These are phyloP conservation scores for Pinguiococcus pyrenoidosus DNA, from an alignment of 108 stramenopile genomes.

Conservation along the genomic window DNA sequence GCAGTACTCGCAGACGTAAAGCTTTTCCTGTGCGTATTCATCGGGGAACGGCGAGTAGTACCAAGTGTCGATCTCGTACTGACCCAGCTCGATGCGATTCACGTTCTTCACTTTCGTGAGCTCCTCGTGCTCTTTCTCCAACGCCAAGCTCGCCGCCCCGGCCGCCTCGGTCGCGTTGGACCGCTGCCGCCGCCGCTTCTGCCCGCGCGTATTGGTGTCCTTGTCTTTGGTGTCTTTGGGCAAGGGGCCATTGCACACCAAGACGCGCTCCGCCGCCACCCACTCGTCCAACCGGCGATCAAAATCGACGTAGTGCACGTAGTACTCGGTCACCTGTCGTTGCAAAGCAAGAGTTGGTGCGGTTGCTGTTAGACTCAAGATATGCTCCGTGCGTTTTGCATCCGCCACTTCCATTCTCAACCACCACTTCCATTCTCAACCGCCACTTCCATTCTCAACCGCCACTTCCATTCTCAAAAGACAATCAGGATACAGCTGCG, in stretches of 20 bases:
- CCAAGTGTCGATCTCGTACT: conserved; percentile 82
- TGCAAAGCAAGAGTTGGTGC: too few relatives aligned
- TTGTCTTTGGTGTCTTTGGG: neutral
- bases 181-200: conserved; percentile 2
- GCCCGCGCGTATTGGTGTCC: neutral
- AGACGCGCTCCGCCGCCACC: conserved; percentile 33
- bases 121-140: conserved; percentile 85
- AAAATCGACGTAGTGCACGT: conserved; percentile 33
- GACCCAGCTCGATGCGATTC: conserved; percentile 73
- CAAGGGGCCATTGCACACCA: conserved; percentile 2
- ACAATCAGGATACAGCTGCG: too few relatives aligned
- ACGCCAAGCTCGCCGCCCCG: conserved; percentile 13
- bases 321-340: conserved; percentile 13
- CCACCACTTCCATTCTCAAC: neutral
- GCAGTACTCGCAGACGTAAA: conserved; percentile 93
- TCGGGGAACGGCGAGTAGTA: conserved; percentile 97
- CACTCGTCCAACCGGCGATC: conserved; percentile 40
- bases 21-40: conserved; percentile 64
- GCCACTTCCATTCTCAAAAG: neutral
- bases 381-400: too few relatives aligned
- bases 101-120: conserved; percentile 99
- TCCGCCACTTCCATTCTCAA: neutral
- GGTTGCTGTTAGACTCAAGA: too few relatives aligned
- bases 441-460: neutral
- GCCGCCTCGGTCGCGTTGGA: conserved; percentile 1